Evolutionary conservation across 352 stramenopile genomes (phyloP).

Genomic region (Globisporangium sylvaticum): DNA sequence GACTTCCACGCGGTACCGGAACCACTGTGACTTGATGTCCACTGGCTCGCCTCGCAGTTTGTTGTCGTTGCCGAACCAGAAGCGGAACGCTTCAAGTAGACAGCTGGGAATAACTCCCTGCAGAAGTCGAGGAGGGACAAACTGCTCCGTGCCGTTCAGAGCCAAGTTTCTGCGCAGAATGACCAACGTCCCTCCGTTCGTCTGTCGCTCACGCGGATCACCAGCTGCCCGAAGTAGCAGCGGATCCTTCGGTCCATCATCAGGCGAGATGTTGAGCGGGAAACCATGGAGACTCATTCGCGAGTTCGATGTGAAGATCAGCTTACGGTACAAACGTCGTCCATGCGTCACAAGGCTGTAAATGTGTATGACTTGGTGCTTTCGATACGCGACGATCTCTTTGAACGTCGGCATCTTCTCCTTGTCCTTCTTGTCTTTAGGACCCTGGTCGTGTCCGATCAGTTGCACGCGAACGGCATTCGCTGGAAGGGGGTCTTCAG

Average conservation of each 20-base stretch:
- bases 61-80: constrained; percentile 96
- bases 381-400: constrained; percentile 95
- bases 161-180: constrained; percentile 76
- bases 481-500: constrained; percentile 39
- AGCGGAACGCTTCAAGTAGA: constrained; percentile 94
- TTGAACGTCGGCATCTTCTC: constrained; percentile 93
- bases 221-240: constrained; percentile 57
- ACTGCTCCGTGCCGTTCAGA: constrained; percentile 78
- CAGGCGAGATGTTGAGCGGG: constrained; percentile 48
- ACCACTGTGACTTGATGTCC: constrained; percentile 81
- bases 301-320: constrained; percentile 97
- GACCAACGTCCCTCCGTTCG: constrained; percentile 82
- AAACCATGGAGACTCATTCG: constrained; percentile 93
- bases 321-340: constrained; percentile 92
- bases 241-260: constrained; percentile 61
- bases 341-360: constrained; percentile 97
- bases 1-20: constrained; percentile 80
- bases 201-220: constrained; percentile 62
- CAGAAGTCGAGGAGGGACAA: constrained; percentile 90
- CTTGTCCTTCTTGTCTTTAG: constrained; percentile 68
- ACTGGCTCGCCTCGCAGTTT: constrained; percentile 93
- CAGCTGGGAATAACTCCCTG: constrained; percentile 92
- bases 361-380: constrained; percentile 91
- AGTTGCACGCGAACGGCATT: constrained; percentile 47
- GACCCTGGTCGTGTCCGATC: constrained; percentile 62